Percentiles rank a stretch among this genome's conserved stretches.
phyloP scores from a whole-genome alignment of 768 basidiomycete species.

The Panellus pusillus region DNA sequence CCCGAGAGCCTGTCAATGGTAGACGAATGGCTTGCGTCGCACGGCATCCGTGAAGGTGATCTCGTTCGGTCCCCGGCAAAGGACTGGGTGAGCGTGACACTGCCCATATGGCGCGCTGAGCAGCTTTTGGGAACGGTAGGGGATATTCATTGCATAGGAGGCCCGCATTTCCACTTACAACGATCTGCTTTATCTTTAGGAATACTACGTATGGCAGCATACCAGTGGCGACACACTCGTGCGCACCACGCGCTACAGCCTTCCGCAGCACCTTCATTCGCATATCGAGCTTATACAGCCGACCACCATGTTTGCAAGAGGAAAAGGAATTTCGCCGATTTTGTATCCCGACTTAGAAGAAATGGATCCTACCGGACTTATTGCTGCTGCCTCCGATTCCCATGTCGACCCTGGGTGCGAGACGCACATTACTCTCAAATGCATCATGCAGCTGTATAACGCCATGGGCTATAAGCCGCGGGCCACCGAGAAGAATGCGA shows the following conservation, averaged over 20 bases:
- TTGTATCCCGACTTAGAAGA: constrained; percentile 16
- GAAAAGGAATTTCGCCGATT: constrained; percentile 29
- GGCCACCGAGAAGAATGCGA: constrained; percentile 43
- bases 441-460: constrained; percentile 58
- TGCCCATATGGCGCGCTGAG: constrained; percentile 62
- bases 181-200: constrained; percentile 34
- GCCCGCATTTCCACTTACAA: background rate
- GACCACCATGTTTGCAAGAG: constrained; percentile 64
- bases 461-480: constrained; percentile 45
- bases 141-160: background rate
- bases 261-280: constrained; percentile 56
- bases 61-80: constrained; percentile 59
- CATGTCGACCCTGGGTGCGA: constrained; percentile 51
- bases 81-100: constrained; percentile 65
- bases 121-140: constrained; percentile 70
- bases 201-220: constrained; percentile 65
- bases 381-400: constrained; percentile 31
- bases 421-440: constrained; percentile 48
- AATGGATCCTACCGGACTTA: constrained; percentile 13
- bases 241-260: constrained; percentile 68
- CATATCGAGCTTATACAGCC: constrained; percentile 73
- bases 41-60: constrained; percentile 51
- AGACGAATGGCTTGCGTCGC: constrained; percentile 58
- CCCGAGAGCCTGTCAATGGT: constrained; percentile 53
- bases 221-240: constrained; percentile 53